Evolutionary conservation across 2,329 filamentous ascomycete genomes (phyloP), one percentile per base, ranked within the genome.

Genomic region (Claviceps monticola): DNA sequence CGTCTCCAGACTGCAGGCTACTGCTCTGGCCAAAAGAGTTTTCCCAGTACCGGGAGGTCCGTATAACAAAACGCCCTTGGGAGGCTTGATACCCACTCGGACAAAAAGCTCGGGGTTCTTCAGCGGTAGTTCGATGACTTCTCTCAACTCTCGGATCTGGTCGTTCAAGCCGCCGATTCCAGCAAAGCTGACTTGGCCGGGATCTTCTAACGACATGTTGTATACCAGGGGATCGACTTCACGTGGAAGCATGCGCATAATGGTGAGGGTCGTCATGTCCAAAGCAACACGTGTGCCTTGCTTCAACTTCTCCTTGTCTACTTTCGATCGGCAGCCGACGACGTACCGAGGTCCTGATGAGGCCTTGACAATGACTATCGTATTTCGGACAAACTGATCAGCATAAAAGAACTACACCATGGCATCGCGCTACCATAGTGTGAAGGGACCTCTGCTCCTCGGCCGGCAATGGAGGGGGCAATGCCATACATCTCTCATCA

Each of bases 171-270:
- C 93, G 73, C 93, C 93, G 60, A 98, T 98, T 61, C 94, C 93
- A 42, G 85, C 91, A 70, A 98, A 98, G 74, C 88, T 96, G 69
- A 98, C 85, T 69, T 97, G 91, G 5, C 93, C 93, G 0, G 93
- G 93, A 66, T 98, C 93, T 69, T 98, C 93, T 61, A 98, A 72
- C 19, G 93, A 98, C 93, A 98, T 98, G 76, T 98, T 98, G 80
- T 98, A 98, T 60, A 98, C 93, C 59, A 98, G 78, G 19, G 93
- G 93, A 66, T 98, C 93, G 66, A 98, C 94, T 74, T 98, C 93
- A 68, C 93, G 86, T 54, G 93, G 94, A 46, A 98, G 78, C 93
- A 98, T 98, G 64, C 93, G 88, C 93, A 98, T 98, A 71, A 98
- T 98, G 55, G 93, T 98, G 60, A 98, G 85, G 19, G 93, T 98